Evolutionary conservation across 2,329 filamentous ascomycete genomes (phyloP).

Genomic region (Cucurbitaria berberidis): DNA sequence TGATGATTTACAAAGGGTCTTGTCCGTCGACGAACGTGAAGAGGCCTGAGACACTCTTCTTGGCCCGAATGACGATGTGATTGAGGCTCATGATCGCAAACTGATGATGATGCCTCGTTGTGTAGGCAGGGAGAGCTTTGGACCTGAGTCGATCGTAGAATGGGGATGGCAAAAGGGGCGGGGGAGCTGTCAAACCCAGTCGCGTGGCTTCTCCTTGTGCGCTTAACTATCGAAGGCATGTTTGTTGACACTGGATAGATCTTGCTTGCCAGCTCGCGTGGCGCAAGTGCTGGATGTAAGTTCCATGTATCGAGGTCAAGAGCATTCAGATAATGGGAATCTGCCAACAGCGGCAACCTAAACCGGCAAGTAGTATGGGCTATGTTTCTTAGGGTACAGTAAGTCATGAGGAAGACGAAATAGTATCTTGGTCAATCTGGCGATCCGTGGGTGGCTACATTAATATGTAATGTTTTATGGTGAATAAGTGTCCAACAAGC

Average conservation of each 20-base stretch:
- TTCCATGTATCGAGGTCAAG: neutral
- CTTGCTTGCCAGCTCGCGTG: slow-evolving; percentile 3
- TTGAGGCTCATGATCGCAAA: slow-evolving; percentile 33
- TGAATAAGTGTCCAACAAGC: no score
- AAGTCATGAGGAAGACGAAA: neutral
- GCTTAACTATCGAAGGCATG: slow-evolving; percentile 9
- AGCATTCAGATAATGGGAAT: neutral
- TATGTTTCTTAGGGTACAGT: neutral
- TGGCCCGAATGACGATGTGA: slow-evolving; percentile 33
- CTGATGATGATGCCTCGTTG: slow-evolving; percentile 10
- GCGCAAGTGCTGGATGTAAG: neutral
- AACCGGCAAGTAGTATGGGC: neutral
- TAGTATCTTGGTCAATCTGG: neutral
- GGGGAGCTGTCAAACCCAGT: neutral
- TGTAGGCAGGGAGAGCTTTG: neutral
- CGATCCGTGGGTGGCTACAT: neutral
- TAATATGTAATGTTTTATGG: no score
- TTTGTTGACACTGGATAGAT: slow-evolving; percentile 18
- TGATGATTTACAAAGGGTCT: slow-evolving; percentile 6
- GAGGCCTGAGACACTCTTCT: slow-evolving; percentile 40
- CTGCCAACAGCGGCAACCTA: neutral
- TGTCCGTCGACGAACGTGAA: slow-evolving; percentile 25
- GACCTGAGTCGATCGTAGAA: neutral
- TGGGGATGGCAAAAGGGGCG: neutral
- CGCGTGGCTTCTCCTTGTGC: neutral